Evolutionary conservation across 1,284 basidiomycete species (phyloP), one percentile per base, ranked within the genome.

Genomic region (Cryptococcus neoformans): DNA sequence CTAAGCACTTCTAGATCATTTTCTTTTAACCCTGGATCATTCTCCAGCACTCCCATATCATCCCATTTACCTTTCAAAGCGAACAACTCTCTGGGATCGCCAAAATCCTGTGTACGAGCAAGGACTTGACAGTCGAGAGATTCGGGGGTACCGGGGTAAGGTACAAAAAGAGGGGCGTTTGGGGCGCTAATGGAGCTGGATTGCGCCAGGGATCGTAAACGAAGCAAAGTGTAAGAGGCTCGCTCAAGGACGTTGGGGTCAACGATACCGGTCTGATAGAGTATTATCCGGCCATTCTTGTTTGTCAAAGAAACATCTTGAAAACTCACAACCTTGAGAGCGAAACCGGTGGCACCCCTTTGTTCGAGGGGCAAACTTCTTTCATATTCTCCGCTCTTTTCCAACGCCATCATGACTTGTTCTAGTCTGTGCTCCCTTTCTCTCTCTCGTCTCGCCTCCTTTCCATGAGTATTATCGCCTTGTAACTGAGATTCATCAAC

Each of bases 311-410:
- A 34, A 28, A 51, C 12, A 40, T 21, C 21, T 21, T 21, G 21
- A 21, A 21, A 16, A 75, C 84, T 61, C 65, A 87, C 89, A 59
- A 90, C 77, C 75, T 93, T 93, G 42, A 93, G 75, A 0, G 91
- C 89, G 41, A 93, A 87, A 83, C 87, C 89, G 0, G 89, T 90
- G 61, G 83, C 81, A 34, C 88, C 74, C 16, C 71, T 58, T 37
- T 58, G 68, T 45, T 59, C 70, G 21, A 51, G 60, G 42, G 55
- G 63, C 40, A 75, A 59, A 41, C 63, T 58, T 55, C 86, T 85
- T 74, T 94, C 91, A 68, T 90, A 91, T 59, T 87, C 84, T 1
- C 87, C 91, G 0, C 86, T 86, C 3, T 87, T 83, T 56, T 91
- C 85, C 55, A 93, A 84, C 57, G 84, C 86, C 47, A 80, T 80